Evolutionary conservation across 2,329 filamentous ascomycete genomes (phyloP).

Genomic region (Monosporascus sp.): DNA sequence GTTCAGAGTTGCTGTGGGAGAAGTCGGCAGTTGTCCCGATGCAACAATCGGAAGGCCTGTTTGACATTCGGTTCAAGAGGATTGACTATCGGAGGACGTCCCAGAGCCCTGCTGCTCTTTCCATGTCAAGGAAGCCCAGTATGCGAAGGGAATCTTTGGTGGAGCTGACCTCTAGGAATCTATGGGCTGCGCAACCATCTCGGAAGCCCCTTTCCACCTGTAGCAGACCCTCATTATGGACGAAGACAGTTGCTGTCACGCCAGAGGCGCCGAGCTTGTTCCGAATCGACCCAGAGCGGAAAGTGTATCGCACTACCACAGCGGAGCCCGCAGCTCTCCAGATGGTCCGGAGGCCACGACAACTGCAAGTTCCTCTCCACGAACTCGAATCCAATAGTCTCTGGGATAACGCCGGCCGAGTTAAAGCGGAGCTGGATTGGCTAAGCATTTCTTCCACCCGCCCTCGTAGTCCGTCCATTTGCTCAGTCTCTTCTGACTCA

Average conservation of each 20-base stretch:
- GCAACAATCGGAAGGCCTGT: conserved; percentile 8
- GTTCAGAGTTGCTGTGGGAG: conserved; percentile 13
- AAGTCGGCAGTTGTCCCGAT: not conserved
- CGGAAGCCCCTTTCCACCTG: not conserved
- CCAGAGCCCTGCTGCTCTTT: conserved; percentile 10
- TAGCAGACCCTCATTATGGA: conserved; percentile 12
- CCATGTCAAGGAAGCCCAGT: conserved; percentile 9
- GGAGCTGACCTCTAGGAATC: conserved; percentile 9
- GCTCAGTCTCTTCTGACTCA: conserved; percentile 16
- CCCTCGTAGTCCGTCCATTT: conserved; percentile 16
- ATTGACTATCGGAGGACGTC: conserved; percentile 13
- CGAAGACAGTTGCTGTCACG: not conserved
- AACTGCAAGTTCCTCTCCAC: conserved; percentile 15
- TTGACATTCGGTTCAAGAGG: conserved; percentile 4
- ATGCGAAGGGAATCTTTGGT: conserved; percentile 6
- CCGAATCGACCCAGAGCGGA: conserved; percentile 25
- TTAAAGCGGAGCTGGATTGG: conserved; percentile 19
- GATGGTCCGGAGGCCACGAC: conserved; percentile 29
- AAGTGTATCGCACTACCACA: conserved; percentile 26
- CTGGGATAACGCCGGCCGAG: conserved; percentile 14
- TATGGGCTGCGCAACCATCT: conserved; percentile 12
- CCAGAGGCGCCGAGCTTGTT: conserved; percentile 19
- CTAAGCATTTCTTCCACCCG: conserved; percentile 21
- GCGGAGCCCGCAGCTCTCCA: conserved; percentile 29
- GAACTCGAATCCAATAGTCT: conserved; percentile 20